These are phyloP conservation scores for Thyridium curvatum DNA, from an alignment of 2,329 filamentous ascomycete species.

Conservation along the genomic window DNA sequence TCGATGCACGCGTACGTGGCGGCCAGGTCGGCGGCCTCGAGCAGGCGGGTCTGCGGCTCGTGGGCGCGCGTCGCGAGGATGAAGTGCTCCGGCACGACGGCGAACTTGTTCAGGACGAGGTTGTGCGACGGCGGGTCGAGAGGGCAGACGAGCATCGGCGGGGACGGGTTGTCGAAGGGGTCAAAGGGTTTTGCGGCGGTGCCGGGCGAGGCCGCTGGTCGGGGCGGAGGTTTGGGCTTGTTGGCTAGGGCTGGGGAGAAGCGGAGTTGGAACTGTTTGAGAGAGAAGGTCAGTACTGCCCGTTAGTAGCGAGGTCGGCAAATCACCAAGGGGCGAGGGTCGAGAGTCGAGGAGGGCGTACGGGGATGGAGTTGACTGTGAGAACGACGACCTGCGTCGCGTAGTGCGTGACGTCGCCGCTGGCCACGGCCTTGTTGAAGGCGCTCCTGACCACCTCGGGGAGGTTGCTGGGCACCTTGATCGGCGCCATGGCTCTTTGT, in stretches of 20 bases:
- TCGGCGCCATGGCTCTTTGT: constrained; percentile 16
- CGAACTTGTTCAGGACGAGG: constrained; percentile 70
- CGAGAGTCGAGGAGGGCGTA: constrained; percentile 17
- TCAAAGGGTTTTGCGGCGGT: constrained; percentile 39
- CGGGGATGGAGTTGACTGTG: constrained; percentile 33
- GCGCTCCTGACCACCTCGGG: constrained; percentile 43
- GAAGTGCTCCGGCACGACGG: constrained; percentile 64
- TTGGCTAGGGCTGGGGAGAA: constrained; percentile 63
- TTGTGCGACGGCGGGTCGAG: constrained; percentile 42
- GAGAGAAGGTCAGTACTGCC: not conserved
- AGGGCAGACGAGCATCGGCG: constrained; percentile 44
- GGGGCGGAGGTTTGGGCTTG: constrained; percentile 48
- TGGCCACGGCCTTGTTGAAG: constrained; percentile 40
- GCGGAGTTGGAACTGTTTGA: constrained; percentile 60
- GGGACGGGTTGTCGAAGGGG: constrained; percentile 57
- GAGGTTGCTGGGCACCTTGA: constrained; percentile 38
- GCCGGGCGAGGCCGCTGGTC: not conserved
- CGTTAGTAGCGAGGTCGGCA: not conserved
- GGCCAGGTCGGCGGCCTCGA: constrained; percentile 54
- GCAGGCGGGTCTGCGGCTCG: constrained; percentile 56
- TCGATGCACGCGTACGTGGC: constrained; percentile 56
- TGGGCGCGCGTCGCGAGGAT: constrained; percentile 62
- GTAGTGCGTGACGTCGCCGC: constrained; percentile 46
- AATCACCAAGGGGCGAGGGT: not conserved
- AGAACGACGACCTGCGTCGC: constrained; percentile 46